Conservation (phyloP, 2,329 filamentous ascomycete species). For the Cladophialophora chaetospira region DNA sequence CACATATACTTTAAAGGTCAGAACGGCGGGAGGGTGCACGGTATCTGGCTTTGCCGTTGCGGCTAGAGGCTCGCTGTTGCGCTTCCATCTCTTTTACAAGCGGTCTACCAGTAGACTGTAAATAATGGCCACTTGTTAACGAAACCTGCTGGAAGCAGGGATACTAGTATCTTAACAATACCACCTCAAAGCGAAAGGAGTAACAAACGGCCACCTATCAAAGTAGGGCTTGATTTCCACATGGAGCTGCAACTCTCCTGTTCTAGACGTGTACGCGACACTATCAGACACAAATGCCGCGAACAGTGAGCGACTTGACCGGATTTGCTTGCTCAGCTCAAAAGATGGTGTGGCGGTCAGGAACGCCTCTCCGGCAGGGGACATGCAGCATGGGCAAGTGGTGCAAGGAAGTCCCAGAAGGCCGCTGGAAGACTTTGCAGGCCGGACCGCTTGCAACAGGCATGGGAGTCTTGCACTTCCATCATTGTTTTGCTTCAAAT, state of each 20-base stretch:
- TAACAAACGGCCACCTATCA: not conserved
- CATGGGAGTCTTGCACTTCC: too few species aligned
- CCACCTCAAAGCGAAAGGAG: not conserved
- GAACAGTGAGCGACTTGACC: not conserved
- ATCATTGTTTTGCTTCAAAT: not conserved
- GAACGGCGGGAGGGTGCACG: too few species aligned
- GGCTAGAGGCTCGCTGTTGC: too few species aligned
- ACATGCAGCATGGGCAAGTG: not conserved
- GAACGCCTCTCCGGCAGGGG: too few species aligned
- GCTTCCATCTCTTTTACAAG: too few species aligned
- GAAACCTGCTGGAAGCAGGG: not conserved
- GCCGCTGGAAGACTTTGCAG: too few species aligned
- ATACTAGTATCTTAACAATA: too few species aligned
- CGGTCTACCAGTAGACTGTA: too few species aligned
- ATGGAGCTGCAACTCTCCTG: not conserved
- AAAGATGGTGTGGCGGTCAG: not conserved
- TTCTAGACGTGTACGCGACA: not conserved
- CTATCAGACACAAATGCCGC: not conserved
- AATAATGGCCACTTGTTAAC: too few species aligned
- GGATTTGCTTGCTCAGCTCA: not conserved
- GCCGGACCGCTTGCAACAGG: too few species aligned
- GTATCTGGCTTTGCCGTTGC: too few species aligned
- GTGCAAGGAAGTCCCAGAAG: not conserved
- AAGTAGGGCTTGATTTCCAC: not conserved
- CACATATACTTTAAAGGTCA: too few species aligned